Percentiles rank a stretch among this genome's conserved stretches.
phyloP scores from a whole-genome alignment of 73 alveolate species.

The Paramecium primaurelia region DNA sequence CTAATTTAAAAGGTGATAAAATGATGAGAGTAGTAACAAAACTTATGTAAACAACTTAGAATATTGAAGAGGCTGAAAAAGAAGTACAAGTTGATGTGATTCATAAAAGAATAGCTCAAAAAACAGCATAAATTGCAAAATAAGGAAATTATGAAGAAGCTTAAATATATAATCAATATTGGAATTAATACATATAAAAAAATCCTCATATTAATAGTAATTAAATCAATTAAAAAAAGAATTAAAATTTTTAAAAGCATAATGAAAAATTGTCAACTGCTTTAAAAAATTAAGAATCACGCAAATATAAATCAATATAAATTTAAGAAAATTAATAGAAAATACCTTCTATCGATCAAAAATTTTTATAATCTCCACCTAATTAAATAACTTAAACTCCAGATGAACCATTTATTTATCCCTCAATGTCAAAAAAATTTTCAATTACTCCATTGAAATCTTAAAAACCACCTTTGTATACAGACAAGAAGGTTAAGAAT shows the following conservation, averaged over 20 bases:
- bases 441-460: not conserved
- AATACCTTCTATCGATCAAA: too few species aligned
- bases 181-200: conserved; percentile 16
- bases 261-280: not conserved
- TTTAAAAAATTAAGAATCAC: not conserved
- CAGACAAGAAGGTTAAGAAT: not conserved
- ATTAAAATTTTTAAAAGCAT: not conserved
- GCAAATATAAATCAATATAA: not conserved
- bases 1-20: conserved; percentile 76
- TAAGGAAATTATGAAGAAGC: conserved; percentile 76
- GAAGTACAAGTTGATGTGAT: conserved; percentile 73
- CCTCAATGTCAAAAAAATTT: too few species aligned
- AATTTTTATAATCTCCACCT: too few species aligned
- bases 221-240: not conserved
- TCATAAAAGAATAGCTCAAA: conserved; percentile 79
- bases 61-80: conserved; percentile 76
- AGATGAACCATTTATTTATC: too few species aligned
- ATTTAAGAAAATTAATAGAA: not conserved
- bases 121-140: conserved; percentile 82
- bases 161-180: conserved; percentile 64
- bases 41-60: conserved; percentile 64
- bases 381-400: too few species aligned
- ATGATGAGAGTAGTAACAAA: conserved; percentile 82
- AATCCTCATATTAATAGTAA: not conserved
- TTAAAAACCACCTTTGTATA: not conserved